These are phyloP conservation scores for Carallia brachiata DNA, from an alignment of 345 rosid species.

Conservation along the genomic window DNA sequence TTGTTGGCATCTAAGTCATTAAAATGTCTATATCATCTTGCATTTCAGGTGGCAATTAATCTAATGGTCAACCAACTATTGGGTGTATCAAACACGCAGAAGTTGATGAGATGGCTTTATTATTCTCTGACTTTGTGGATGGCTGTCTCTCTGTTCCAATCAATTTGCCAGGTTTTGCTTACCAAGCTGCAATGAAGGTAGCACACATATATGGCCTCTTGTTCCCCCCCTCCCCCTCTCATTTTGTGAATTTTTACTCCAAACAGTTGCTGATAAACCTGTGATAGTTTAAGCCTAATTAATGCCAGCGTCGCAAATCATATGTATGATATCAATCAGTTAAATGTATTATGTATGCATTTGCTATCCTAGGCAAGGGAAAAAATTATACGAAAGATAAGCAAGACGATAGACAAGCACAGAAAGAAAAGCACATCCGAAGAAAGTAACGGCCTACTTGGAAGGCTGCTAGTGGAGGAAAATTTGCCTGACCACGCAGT, in stretches of 20 bases:
- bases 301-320: too few species aligned
- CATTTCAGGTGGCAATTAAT: slow-evolving; percentile 67
- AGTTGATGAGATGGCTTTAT: slow-evolving; percentile 66
- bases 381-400: slow-evolving; percentile 63
- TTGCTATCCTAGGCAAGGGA: slow-evolving; percentile 45
- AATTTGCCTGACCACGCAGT: slow-evolving; percentile 59
- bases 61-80: slow-evolving; percentile 81
- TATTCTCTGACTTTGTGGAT: slow-evolving; percentile 80
- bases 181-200: slow-evolving; percentile 78
- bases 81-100: slow-evolving; percentile 59
- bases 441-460: slow-evolving; percentile 53
- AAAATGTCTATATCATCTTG: background rate
- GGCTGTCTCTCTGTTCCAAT: slow-evolving; percentile 88
- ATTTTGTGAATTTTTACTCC: background rate
- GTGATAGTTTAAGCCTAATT: too few species aligned
- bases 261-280: too few species aligned
- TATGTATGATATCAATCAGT: too few species aligned
- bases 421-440: slow-evolving; percentile 25
- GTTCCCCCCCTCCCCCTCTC: too few species aligned
- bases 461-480: slow-evolving; percentile 67
- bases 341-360: too few species aligned
- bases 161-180: slow-evolving; percentile 70
- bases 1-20: too few species aligned
- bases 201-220: background rate
- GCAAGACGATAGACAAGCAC: slow-evolving; percentile 40